Evolutionary conservation across 106 monocot genomes (phyloP).

Genomic region (Acanthochlamys bracteata): DNA sequence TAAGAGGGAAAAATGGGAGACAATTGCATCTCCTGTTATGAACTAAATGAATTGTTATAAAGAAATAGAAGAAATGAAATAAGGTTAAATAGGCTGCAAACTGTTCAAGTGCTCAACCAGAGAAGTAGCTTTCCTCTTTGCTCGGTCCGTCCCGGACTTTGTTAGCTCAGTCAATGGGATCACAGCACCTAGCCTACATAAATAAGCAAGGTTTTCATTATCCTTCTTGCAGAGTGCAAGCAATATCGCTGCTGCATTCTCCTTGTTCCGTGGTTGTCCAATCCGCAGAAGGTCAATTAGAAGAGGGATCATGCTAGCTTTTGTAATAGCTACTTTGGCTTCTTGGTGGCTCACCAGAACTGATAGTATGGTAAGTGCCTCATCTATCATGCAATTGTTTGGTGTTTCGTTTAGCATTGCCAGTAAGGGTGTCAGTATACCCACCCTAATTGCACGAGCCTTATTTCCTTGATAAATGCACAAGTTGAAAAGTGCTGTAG

Average conservation of each 20-base stretch:
- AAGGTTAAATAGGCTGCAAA: constrained; percentile 24
- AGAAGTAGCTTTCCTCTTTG: constrained; percentile 69
- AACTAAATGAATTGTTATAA: too few relatives aligned
- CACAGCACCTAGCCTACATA: constrained; percentile 49
- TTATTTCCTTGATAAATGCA: constrained; percentile 89
- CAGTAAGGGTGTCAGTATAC: constrained; percentile 49
- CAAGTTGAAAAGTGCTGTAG: constrained; percentile 91
- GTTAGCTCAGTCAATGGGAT: constrained; percentile 56
- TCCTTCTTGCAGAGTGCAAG: constrained; percentile 76
- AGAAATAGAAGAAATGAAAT: not conserved
- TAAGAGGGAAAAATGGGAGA: too few relatives aligned
- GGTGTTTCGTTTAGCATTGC: constrained; percentile 44
- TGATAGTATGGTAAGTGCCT: constrained; percentile 58
- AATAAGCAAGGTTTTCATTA: constrained; percentile 46
- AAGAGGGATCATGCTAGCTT: constrained; percentile 46
- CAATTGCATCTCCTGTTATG: too few relatives aligned
- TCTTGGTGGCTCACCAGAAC: constrained; percentile 68
- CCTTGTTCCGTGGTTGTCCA: constrained; percentile 61
- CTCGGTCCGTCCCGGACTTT: constrained; percentile 64
- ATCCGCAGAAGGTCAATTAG: constrained; percentile 53
- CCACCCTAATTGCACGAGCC: constrained; percentile 51
- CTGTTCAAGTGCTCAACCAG: constrained; percentile 55
- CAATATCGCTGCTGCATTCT: constrained; percentile 75
- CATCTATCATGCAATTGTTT: constrained; percentile 53
- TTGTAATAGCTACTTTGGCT: constrained; percentile 43